Evolutionary conservation across 177 flowering plant genomes (phyloP).

Genomic region (Vitis hybrid): DNA sequence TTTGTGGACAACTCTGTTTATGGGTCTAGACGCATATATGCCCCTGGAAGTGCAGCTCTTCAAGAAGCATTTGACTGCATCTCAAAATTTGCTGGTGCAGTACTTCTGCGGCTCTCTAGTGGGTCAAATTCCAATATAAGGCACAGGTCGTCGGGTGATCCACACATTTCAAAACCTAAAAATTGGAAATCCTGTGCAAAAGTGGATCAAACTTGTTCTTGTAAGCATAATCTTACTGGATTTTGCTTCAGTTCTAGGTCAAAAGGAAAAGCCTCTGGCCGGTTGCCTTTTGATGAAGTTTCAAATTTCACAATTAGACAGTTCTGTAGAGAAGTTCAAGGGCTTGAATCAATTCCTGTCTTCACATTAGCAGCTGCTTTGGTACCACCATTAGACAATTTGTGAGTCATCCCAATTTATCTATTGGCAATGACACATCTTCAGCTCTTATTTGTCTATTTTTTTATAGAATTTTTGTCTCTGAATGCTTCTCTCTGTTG

Average conservation of each 20-base stretch:
- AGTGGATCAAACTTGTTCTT: slow-evolving; percentile 26
- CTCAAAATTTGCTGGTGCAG: slow-evolving; percentile 60
- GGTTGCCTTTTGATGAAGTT: slow-evolving; percentile 36
- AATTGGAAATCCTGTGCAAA: slow-evolving; percentile 25
- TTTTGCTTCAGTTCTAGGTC: slow-evolving; percentile 24
- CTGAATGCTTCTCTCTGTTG: slow-evolving; percentile 11
- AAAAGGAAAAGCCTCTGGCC: slow-evolving; percentile 23
- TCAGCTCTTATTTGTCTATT: not conserved
- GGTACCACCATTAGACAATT: slow-evolving; percentile 58
- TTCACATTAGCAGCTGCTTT: slow-evolving; percentile 73
- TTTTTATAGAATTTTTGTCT: not conserved
- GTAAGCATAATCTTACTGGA: slow-evolving; percentile 20
- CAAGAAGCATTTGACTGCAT: slow-evolving; percentile 64
- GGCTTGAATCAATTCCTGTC: slow-evolving; percentile 46
- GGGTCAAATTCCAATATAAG: slow-evolving; percentile 29
- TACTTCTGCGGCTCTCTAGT: slow-evolving; percentile 42
- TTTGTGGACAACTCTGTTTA: slow-evolving; percentile 40
- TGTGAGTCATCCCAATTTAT: slow-evolving; percentile 43
- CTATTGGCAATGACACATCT: not conserved
- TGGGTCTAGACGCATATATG: slow-evolving; percentile 28
- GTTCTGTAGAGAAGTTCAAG: slow-evolving; percentile 39
- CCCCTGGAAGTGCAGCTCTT: slow-evolving; percentile 58
- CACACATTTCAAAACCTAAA: slow-evolving; percentile 21
- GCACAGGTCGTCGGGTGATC: slow-evolving; percentile 21
- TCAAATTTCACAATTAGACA: slow-evolving; percentile 36